phyloP scores from a whole-genome alignment of 306 rosid species.

The Glycine tomentella region DNA sequence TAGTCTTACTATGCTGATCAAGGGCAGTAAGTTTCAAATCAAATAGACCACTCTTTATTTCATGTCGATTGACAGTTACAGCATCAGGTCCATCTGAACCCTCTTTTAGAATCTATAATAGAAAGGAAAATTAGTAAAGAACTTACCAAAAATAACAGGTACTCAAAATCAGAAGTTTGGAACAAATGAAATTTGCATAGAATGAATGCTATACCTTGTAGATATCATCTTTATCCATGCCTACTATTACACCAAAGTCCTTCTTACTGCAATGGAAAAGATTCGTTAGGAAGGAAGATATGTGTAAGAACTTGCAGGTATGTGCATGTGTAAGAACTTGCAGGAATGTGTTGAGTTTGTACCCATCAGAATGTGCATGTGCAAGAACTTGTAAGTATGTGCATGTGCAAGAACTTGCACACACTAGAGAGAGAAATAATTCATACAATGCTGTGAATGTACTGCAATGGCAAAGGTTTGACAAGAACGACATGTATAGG shows the following conservation, averaged over 20 bases:
- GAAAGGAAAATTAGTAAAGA: slow-evolving; percentile 21
- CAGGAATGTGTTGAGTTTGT: no score
- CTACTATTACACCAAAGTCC: slow-evolving; percentile 86
- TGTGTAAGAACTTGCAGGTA: background rate
- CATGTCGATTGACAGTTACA: slow-evolving; percentile 58
- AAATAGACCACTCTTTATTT: slow-evolving; percentile 67
- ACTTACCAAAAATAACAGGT: slow-evolving; percentile 20
- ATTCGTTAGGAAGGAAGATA: slow-evolving; percentile 16
- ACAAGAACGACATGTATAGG: background rate
- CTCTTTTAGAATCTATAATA: slow-evolving; percentile 79
- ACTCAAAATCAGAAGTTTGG: slow-evolving; percentile 21
- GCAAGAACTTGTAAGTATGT: no score
- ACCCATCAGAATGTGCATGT: no score
- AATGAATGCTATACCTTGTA: slow-evolving; percentile 72
- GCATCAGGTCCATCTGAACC: slow-evolving; percentile 70
- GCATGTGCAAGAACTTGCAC: no score
- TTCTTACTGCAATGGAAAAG: slow-evolving; percentile 70
- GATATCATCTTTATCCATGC: slow-evolving; percentile 81
- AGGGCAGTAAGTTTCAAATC: slow-evolving; percentile 81
- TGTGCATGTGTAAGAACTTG: background rate
- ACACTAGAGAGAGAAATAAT: background rate
- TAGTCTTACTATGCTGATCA: slow-evolving; percentile 69
- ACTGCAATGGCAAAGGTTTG: slow-evolving; percentile 57
- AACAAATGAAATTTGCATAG: slow-evolving; percentile 24
- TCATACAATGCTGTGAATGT: slow-evolving; percentile 10